A percentile compares a stretch with the other conserved stretches of the same genome.
phyloP scores from a whole-genome alignment of 106 monocot genomes.

The Dendrobium officinale region DNA sequence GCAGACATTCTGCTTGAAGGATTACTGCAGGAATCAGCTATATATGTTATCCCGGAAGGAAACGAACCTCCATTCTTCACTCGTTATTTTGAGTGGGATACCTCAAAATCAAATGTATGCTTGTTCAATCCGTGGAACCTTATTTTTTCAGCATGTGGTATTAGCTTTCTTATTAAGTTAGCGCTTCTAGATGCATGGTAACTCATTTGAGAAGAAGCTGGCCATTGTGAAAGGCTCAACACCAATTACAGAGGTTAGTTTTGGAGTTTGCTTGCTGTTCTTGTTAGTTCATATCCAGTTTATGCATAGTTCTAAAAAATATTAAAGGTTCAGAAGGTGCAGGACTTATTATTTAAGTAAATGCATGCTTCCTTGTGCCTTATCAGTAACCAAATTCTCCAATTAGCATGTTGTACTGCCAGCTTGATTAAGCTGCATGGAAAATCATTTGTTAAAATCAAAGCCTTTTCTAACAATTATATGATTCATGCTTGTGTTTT shows the following conservation, averaged over 20 bases:
- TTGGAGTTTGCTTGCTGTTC: neutral
- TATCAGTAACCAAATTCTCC: neutral
- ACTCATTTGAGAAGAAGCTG: constrained; percentile 31
- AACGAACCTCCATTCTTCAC: constrained; percentile 28
- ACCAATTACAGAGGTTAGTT: constrained; percentile 16
- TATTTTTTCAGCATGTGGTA: neutral
- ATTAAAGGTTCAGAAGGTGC: neutral
- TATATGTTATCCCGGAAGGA: constrained; percentile 25
- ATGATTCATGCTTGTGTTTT: neutral
- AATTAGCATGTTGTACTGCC: neutral
- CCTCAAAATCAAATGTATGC: constrained; percentile 18
- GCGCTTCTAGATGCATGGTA: constrained; percentile 21
- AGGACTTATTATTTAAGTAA: neutral
- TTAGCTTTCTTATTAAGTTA: neutral
- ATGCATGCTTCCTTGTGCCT: neutral
- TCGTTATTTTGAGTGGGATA: constrained; percentile 25
- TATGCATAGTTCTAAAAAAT: neutral
- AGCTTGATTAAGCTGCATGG: neutral
- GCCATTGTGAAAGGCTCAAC: constrained; percentile 14
- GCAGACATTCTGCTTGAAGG: constrained; percentile 22
- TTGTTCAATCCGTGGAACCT: too few relatives aligned
- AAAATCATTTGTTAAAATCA: neutral
- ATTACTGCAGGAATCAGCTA: constrained; percentile 12
- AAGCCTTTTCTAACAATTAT: neutral
- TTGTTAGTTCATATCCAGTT: too few relatives aligned